These are phyloP conservation scores for Colletotrichum sp. DNA, from an alignment of 2,329 filamentous ascomycete species.

Conservation along the genomic window DNA sequence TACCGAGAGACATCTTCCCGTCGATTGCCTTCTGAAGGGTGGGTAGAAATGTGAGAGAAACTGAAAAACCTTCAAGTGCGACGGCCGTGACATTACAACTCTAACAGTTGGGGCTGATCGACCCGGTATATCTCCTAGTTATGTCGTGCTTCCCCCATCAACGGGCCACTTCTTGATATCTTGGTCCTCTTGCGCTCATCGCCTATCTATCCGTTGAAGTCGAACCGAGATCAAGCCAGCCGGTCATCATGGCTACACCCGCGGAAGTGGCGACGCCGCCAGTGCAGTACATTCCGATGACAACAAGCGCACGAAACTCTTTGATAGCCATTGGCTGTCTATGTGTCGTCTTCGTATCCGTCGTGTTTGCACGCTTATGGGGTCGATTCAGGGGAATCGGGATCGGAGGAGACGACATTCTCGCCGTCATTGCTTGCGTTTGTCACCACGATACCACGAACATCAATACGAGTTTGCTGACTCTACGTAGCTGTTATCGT, in stretches of 20 bases:
- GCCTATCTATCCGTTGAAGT: neutral
- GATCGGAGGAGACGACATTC: conserved; percentile 18
- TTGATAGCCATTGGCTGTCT: conserved; percentile 15
- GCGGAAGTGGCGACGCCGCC: neutral
- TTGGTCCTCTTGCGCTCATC: neutral
- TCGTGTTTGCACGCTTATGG: conserved; percentile 11
- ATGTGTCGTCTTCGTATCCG: neutral
- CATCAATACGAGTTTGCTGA: neutral
- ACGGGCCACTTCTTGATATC: neutral
- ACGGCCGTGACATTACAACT: neutral
- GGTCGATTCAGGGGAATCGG: conserved; percentile 14
- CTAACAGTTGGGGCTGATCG: neutral
- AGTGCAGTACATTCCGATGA: conserved; percentile 14
- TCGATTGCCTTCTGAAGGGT: neutral
- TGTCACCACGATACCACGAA: neutral
- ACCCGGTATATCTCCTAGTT: neutral
- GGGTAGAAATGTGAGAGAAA: neutral
- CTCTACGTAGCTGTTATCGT: conserved; percentile 8
- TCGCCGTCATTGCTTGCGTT: conserved; percentile 17
- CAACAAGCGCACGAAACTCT: conserved; percentile 10
- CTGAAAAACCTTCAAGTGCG: neutral
- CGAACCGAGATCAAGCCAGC: neutral
- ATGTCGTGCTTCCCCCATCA: neutral
- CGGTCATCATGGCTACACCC: neutral
- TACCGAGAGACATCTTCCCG: neutral